A percentile compares a stretch with the other conserved stretches of the same genome.
Evolutionary conservation across 2,329 filamentous ascomycete species (phyloP).

Genomic region (Fusarium bactridioides): DNA sequence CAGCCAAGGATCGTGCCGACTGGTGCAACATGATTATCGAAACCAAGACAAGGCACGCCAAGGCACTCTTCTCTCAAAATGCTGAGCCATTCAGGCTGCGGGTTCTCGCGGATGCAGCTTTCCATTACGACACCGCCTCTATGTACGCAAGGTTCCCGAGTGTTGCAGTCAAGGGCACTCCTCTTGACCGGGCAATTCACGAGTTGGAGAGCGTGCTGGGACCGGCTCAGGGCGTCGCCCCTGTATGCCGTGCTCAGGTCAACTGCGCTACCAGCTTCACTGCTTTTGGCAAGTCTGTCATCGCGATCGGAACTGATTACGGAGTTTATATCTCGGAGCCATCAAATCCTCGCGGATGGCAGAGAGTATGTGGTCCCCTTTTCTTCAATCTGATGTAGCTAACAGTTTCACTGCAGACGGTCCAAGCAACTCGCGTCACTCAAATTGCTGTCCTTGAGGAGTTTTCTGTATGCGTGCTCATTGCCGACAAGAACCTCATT

Average conservation of each 20-base stretch:
- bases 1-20: conserved; percentile 76
- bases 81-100: conserved; percentile 93
- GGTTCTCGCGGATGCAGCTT: conserved; percentile 91
- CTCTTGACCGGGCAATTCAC: conserved; percentile 86
- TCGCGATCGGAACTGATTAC: conserved; percentile 94
- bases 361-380: conserved; percentile 68
- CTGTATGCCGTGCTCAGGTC: conserved; percentile 84
- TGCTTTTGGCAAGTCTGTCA: conserved; percentile 82
- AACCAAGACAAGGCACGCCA: conserved; percentile 92
- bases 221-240: conserved; percentile 71
- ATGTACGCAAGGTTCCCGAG: conserved; percentile 66
- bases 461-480: conserved; percentile 90
- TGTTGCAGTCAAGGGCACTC: conserved; percentile 87
- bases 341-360: conserved; percentile 90
- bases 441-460: conserved; percentile 96
- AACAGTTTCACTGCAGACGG: conserved; percentile 63
- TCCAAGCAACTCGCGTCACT: conserved; percentile 79
- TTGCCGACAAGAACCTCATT: conserved; percentile 89
- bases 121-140: conserved; percentile 76
- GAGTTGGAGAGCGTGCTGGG: conserved; percentile 86
- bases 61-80: conserved; percentile 87
- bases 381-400: conserved; percentile 6
- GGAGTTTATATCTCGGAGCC: conserved; percentile 91
- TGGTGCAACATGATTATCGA: conserved; percentile 96
- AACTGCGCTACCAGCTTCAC: conserved; percentile 94